phyloP scores from a whole-genome alignment of 345 rosid species.

The Eucalyptus pumila region DNA sequence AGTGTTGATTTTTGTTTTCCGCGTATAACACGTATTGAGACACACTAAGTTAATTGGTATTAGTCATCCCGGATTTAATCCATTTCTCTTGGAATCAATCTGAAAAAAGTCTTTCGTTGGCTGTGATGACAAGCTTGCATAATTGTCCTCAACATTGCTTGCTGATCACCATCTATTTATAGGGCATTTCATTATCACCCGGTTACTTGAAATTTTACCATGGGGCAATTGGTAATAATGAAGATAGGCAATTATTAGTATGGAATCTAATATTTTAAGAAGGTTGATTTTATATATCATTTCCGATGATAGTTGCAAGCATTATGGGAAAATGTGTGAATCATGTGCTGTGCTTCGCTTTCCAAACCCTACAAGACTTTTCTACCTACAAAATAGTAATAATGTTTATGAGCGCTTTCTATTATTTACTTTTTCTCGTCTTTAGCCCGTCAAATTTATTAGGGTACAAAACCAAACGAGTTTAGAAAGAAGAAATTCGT shows the following conservation, averaged over 20 bases:
- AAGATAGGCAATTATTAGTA: not conserved
- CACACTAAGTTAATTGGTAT: not conserved
- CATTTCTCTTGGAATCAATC: not conserved
- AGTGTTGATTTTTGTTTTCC: not conserved
- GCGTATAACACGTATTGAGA: not conserved
- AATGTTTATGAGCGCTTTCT: not conserved
- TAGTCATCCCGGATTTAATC: not conserved
- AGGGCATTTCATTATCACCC: not conserved
- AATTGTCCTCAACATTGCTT: not conserved
- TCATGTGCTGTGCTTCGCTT: not conserved
- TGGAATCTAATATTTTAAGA: not conserved
- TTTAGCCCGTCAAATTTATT: not conserved
- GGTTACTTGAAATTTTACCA: not conserved
- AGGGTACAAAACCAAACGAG: not conserved
- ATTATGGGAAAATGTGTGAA: not conserved
- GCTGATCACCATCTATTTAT: not conserved
- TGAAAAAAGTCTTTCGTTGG: not conserved
- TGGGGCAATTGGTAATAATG: not conserved
- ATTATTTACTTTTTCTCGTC: not conserved
- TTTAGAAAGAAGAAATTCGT: not conserved
- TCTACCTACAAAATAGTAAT: not conserved
- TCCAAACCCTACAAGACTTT: not conserved
- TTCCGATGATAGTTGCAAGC: not conserved
- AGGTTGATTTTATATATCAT: not conserved
- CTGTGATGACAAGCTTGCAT: not conserved